Evolutionary conservation across 2,329 filamentous ascomycete genomes (phyloP).

Genomic region (Colletotrichum graminicola): DNA sequence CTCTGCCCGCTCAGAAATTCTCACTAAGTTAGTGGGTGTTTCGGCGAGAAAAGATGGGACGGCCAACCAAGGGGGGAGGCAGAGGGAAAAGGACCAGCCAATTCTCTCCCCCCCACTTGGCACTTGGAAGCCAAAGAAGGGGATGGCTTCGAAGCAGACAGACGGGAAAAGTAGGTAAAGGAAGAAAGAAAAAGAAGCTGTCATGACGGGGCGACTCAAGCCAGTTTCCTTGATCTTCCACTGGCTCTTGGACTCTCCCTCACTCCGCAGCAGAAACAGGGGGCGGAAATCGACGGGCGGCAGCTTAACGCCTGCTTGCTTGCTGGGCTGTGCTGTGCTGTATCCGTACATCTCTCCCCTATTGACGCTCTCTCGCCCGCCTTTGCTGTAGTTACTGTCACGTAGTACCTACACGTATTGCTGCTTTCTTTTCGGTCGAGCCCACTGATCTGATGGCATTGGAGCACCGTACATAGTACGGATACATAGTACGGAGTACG

Average conservation of each 20-base stretch:
- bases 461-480: no score
- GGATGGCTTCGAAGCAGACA: background rate
- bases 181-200: conserved; percentile 4
- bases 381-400: background rate
- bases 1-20: background rate
- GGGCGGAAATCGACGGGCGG: background rate
- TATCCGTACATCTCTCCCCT: background rate
- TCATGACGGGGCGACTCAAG: background rate
- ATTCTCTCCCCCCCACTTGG: conserved; percentile 1
- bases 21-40: conserved; percentile 30
- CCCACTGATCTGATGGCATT: conserved; percentile 13
- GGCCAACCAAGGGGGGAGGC: conserved; percentile 4
- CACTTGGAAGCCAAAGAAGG: conserved; percentile 9
- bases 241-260: background rate
- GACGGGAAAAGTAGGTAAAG: background rate
- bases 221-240: conserved; percentile 1
- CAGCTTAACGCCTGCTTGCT: background rate
- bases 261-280: background rate
- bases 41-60: conserved; percentile 27
- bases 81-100: background rate
- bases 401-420: no score
- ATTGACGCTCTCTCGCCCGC: background rate
- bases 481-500: no score
- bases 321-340: background rate
- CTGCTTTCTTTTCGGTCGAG: background rate